phyloP scores from a whole-genome alignment of 2,329 filamentous ascomycete genomes.

The Tothia fuscella region DNA sequence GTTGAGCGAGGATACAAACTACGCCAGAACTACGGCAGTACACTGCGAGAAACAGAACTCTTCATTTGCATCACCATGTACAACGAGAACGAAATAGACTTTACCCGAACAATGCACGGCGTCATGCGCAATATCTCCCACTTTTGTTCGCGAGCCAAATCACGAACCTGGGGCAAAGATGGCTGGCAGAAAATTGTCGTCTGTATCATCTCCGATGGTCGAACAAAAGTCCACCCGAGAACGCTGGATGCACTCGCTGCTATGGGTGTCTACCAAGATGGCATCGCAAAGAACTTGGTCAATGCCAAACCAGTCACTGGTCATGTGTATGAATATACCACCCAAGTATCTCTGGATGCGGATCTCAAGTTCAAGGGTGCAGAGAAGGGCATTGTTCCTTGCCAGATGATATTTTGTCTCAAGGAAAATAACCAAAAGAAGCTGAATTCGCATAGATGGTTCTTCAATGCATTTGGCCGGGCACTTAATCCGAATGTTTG shows the following conservation, averaged over 20 bases:
- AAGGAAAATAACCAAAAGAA: constrained; percentile 98
- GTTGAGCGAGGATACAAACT: constrained; percentile 80
- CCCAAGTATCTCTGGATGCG: constrained; percentile 88
- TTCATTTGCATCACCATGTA: constrained; percentile 99
- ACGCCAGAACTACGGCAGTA: constrained; percentile 77
- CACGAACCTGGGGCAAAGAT: constrained; percentile 88
- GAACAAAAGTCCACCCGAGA: constrained; percentile 83
- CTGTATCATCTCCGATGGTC: constrained; percentile 88
- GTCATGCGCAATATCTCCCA: constrained; percentile 98
- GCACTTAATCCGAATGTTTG: constrained; percentile 92
- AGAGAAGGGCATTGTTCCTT: constrained; percentile 96
- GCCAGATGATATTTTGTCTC: constrained; percentile 95
- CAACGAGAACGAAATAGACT: constrained; percentile 94
- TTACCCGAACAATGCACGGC: constrained; percentile 95
- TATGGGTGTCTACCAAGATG: constrained; percentile 96
- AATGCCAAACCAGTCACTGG: constrained; percentile 92
- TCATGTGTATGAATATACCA: constrained; percentile 98
- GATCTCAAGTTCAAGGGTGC: constrained; percentile 98
- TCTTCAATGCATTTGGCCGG: constrained; percentile 94
- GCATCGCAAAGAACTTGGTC: constrained; percentile 96
- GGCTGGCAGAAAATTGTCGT: constrained; percentile 99
- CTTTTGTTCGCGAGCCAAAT: constrained; percentile 86
- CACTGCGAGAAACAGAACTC: constrained; percentile 78
- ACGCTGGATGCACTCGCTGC: constrained; percentile 90
- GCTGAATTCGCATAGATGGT: constrained; percentile 97